Conservation (phyloP, 768 basidiomycete species). For the Mycena venus region DNA sequence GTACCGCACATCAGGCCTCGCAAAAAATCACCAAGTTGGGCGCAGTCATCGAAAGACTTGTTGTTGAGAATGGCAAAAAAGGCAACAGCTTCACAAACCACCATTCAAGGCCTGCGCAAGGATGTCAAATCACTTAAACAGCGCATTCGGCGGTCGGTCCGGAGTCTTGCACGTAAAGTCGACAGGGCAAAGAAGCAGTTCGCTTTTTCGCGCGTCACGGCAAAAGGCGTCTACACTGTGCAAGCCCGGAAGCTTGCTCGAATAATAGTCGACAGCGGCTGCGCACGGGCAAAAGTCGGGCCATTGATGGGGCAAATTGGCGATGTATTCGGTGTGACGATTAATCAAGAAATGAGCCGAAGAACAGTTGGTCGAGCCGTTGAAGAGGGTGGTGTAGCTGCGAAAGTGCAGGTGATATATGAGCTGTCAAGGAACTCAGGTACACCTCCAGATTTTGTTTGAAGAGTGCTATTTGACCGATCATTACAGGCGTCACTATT, state of each 20-base stretch:
- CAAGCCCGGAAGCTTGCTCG: slow-evolving; percentile 33
- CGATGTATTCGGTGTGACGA: slow-evolving; percentile 17
- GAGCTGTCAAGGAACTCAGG: slow-evolving; percentile 26
- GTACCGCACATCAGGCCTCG: not conserved
- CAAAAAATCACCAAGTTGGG: not conserved
- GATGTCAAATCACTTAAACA: not conserved
- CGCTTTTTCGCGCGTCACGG: not conserved
- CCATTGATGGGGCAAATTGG: slow-evolving; percentile 22
- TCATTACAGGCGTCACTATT: no score
- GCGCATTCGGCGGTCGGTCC: not conserved
- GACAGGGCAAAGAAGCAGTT: not conserved
- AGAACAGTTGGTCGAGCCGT: slow-evolving; percentile 32
- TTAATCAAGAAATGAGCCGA: slow-evolving; percentile 28
- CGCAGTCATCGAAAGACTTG: not conserved
- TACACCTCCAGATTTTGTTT: no score
- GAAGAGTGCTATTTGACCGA: no score
- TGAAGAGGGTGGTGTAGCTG: slow-evolving; percentile 30
- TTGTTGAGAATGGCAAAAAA: not conserved
- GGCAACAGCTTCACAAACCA: not conserved
- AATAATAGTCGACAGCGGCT: slow-evolving; percentile 29
- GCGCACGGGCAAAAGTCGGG: slow-evolving; percentile 28
- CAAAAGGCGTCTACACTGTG: slow-evolving; percentile 29
- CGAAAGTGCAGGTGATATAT: slow-evolving; percentile 16
- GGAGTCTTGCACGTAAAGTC: not conserved
- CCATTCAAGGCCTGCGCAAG: not conserved